Base-by-base conservation (phyloP, 805 yeast genomes). In the Komagataella phaffii region DNA sequence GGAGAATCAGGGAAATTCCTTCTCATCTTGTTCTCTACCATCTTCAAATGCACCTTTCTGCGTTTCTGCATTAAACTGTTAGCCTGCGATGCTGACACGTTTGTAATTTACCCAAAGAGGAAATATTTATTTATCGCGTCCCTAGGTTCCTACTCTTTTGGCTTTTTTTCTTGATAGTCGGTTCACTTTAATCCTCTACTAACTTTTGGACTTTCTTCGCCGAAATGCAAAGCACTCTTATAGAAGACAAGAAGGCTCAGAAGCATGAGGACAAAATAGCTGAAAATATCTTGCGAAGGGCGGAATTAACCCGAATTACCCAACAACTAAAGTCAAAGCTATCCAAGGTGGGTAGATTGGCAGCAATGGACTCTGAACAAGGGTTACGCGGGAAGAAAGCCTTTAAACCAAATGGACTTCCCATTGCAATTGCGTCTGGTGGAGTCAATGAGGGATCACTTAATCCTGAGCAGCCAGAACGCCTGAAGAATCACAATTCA, bases 251-350 rank as follows among this genome's bases (percentile, higher is more conserved):
- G 46, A 17, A 44, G 10, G 21, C 49, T 36, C 48, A 51, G 49
- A 30, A 45, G 43, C 57, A 57, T 48, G 76, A 73, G 53, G 73
- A 72, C 50, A 58, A 63, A 17, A 72, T 72, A 14, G 75, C 75
- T 21, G 72, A 71, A 52, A 69, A 67, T 54, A 71, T 73, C 47
- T 60, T 73, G 46, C 72, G 72, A 54, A 62, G 76, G 50, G 77
- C 73, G 3, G 76, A 73, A 54, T 63, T 73, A 6, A 73, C 76
- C 4, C 64, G 75, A 52, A 67, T 73, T 51, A 70, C 77, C 1
- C 61, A 75, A 53, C 76, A 71, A 54, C 57, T 73, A 21, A 72
- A 71, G 56, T 61, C 68, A 6, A 67, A 71, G 54, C 58, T 73
- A 17, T 66, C 69, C 24, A 70, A 66, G 56, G 75, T 76, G 1